phyloP scores from a whole-genome alignment of 805 yeast genomes.

The Candida germanica region DNA sequence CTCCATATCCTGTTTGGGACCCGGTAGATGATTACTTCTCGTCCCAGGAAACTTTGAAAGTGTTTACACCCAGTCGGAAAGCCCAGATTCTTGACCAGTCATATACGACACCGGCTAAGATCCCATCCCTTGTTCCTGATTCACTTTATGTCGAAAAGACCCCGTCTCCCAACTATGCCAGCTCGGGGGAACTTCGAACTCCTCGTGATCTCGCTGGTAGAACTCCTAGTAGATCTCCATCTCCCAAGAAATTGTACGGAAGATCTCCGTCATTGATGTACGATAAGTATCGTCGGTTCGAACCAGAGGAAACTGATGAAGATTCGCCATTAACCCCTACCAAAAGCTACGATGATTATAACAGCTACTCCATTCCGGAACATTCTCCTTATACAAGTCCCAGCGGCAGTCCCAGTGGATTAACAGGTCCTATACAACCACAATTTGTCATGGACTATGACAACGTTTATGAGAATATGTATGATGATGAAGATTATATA shows the following conservation, averaged over 20 bases:
- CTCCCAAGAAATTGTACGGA: conserved; percentile 24
- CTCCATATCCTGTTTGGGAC: conserved; percentile 13
- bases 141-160: neutral
- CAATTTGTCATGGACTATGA: conserved; percentile 1
- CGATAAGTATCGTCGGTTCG: conserved; percentile 2
- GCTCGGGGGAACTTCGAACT: too few species aligned
- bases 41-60: neutral
- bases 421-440: neutral
- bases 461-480: neutral
- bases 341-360: neutral
- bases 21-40: conserved; percentile 5
- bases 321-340: neutral
- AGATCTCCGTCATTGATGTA: conserved; percentile 23
- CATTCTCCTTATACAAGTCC: neutral
- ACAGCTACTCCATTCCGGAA: neutral
- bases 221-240: conserved; percentile 24
- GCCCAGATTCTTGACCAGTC: conserved; percentile 10
- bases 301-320: conserved; percentile 1
- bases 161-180: neutral
- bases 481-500: conserved; percentile 3
- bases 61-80: conserved; percentile 4
- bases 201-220: neutral
- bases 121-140: conserved; percentile 9
- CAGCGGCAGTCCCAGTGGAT: neutral
- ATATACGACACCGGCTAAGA: conserved; percentile 12